A percentile compares a stretch with the other conserved stretches of the same genome.
Conservation (phyloP, 768 basidiomycete genomes). For the Tremella yokohamensis region DNA sequence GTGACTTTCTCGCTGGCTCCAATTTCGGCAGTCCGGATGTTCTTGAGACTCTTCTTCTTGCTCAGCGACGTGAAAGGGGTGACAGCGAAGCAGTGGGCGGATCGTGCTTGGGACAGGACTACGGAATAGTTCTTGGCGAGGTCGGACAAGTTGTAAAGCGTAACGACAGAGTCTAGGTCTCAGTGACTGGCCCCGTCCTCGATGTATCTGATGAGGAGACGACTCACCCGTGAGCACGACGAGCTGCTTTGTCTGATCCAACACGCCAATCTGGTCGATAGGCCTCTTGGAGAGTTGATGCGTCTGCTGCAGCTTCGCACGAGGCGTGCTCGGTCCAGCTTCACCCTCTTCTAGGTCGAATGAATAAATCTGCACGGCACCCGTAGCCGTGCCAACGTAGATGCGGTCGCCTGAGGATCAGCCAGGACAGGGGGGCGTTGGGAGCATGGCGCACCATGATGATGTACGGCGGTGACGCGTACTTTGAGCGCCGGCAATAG, state of each 20-base stretch:
- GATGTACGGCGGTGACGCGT: constrained; percentile 32
- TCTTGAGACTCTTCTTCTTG: constrained; percentile 35
- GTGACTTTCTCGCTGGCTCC: constrained; percentile 40
- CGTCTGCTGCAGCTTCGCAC: constrained; percentile 25
- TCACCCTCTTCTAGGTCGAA: constrained; percentile 21
- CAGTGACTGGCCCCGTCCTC: neutral
- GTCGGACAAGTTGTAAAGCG: constrained; percentile 71
- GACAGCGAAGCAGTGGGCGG: constrained; percentile 78
- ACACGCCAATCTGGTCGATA: constrained; percentile 82
- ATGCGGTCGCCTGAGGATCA: constrained; percentile 57
- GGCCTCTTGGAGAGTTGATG: constrained; percentile 50
- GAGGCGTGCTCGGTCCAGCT: constrained; percentile 2
- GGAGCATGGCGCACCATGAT: constrained; percentile 26
- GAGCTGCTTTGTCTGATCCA: constrained; percentile 80
- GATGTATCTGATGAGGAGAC: neutral
- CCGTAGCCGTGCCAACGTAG: constrained; percentile 55
- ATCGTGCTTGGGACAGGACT: constrained; percentile 69
- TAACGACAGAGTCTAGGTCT: constrained; percentile 64
- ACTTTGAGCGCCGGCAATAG: constrained; percentile 30
- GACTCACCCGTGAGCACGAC: constrained; percentile 74
- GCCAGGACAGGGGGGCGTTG: neutral
- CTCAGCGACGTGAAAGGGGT: constrained; percentile 55
- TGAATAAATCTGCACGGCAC: constrained; percentile 41
- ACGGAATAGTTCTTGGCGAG: constrained; percentile 62
- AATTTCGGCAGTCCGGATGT: neutral